These are phyloP conservation scores for Trichosporon sp. DNA, from an alignment of 1,284 basidiomycete genomes.

Conservation along the genomic window DNA sequence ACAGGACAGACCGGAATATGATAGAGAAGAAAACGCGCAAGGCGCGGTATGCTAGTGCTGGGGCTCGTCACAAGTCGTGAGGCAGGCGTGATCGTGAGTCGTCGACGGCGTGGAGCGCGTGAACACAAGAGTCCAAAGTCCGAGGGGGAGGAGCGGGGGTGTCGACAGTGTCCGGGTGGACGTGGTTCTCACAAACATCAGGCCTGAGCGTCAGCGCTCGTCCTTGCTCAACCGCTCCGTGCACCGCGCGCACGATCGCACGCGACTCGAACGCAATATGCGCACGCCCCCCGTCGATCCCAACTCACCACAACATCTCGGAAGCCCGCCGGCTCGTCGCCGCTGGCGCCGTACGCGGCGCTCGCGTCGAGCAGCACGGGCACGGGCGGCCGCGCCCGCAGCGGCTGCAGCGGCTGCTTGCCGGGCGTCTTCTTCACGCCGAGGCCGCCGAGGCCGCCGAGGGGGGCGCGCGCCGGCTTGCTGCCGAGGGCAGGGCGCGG, in stretches of 20 bases:
- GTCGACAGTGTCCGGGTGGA: background rate
- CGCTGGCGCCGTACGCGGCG: slow-evolving; percentile 44
- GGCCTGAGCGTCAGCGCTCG: background rate
- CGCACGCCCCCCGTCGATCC: background rate
- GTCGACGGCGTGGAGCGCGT: background rate
- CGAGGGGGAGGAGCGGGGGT: no score
- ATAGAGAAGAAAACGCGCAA: background rate
- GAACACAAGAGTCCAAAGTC: background rate
- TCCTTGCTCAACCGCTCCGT: background rate
- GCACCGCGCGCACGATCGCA: background rate
- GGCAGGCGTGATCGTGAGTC: background rate
- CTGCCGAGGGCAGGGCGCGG: slow-evolving; percentile 20
- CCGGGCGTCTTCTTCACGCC: background rate
- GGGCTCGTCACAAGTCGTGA: background rate
- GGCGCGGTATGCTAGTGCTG: background rate
- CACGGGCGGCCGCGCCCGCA: slow-evolving; percentile 1
- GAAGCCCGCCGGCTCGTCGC: slow-evolving; percentile 38
- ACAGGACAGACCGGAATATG: background rate
- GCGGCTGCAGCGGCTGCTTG: background rate
- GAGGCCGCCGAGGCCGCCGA: background rate
- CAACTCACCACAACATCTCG: slow-evolving; percentile 7
- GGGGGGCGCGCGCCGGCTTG: slow-evolving; percentile 16
- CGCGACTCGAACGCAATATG: background rate
- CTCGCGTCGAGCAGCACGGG: slow-evolving; percentile 35
- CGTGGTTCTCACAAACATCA: background rate